phyloP scores from a whole-genome alignment of 2,329 filamentous ascomycete genomes.

The Ophiostoma quercus region DNA sequence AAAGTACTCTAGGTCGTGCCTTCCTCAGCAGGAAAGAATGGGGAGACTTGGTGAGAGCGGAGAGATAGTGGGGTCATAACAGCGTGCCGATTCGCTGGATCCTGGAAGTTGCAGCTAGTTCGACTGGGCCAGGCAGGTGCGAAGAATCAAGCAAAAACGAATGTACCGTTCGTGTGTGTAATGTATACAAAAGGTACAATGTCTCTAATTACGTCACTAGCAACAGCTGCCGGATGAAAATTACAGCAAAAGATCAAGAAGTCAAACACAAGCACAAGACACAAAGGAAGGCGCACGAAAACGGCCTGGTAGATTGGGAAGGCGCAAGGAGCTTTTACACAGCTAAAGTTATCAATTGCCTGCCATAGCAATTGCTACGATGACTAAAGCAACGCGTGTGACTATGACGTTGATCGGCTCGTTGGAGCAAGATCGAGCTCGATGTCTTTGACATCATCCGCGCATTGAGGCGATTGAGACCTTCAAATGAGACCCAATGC shows the following conservation, averaged over 20 bases:
- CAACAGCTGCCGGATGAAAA: neutral
- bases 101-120: conserved; percentile 5
- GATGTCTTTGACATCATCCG: conserved; percentile 12
- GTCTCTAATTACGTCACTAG: conserved; percentile 8
- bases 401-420: conserved; percentile 5
- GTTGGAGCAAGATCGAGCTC: conserved; percentile 9
- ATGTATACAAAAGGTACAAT: neutral
- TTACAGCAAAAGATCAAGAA: neutral
- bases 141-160: neutral
- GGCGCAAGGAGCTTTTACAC: neutral
- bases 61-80: conserved; percentile 3
- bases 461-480: neutral
- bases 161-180: neutral
- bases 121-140: conserved; percentile 1
- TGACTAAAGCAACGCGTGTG: neutral
- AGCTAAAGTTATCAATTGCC: neutral
- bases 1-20: conserved; percentile 7
- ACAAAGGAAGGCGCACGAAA: neutral
- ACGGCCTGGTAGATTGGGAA: neutral
- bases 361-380: neutral
- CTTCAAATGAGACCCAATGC: neutral
- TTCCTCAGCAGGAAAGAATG: neutral
- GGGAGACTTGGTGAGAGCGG: conserved; percentile 5
- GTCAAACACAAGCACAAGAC: neutral
- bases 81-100: neutral